These are phyloP conservation scores for Yamadazyma dushanensis DNA, from an alignment of 1,139 yeast genomes.

Conservation along the genomic window DNA sequence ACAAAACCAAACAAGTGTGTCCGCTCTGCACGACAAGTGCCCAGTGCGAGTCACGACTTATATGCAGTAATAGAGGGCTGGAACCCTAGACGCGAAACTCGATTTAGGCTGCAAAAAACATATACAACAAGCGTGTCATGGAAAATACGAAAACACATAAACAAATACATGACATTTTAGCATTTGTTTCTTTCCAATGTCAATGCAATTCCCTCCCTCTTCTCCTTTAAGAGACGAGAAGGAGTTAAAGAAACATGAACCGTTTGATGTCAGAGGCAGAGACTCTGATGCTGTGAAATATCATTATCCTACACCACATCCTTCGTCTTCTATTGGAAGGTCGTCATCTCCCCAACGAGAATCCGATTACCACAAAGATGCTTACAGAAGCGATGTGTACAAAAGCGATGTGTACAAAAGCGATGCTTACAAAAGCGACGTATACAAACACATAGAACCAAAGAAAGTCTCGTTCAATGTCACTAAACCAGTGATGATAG, in stretches of 20 bases:
- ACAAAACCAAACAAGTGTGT: conserved; percentile 8
- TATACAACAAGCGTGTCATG: conserved; percentile 10
- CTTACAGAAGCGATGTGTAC: no score
- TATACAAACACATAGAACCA: conserved; percentile 3
- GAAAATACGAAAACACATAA: conserved; percentile 9
- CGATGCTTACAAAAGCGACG: no score
- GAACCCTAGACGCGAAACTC: neutral
- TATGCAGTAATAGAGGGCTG: neutral
- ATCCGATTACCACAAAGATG: no score
- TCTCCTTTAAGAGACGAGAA: conserved; percentile 51
- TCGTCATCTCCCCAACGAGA: conserved; percentile 39
- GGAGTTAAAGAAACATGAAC: conserved; percentile 20
- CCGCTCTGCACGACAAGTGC: no score
- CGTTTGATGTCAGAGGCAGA: conserved; percentile 26
- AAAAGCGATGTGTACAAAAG: neutral
- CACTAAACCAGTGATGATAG: conserved; percentile 12
- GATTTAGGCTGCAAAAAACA: conserved; percentile 5
- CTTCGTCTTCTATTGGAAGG: conserved; percentile 53
- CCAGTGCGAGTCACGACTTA: no score
- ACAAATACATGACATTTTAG: conserved; percentile 1
- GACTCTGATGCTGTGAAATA: neutral
- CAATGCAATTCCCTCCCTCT: conserved; percentile 59
- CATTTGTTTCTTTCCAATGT: neutral
- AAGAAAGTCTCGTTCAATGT: conserved; percentile 15
- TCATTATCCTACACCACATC: conserved; percentile 53